phyloP scores from a whole-genome alignment of 495 filamentous ascomycete species.

The Talaromyces nanjingensis region DNA sequence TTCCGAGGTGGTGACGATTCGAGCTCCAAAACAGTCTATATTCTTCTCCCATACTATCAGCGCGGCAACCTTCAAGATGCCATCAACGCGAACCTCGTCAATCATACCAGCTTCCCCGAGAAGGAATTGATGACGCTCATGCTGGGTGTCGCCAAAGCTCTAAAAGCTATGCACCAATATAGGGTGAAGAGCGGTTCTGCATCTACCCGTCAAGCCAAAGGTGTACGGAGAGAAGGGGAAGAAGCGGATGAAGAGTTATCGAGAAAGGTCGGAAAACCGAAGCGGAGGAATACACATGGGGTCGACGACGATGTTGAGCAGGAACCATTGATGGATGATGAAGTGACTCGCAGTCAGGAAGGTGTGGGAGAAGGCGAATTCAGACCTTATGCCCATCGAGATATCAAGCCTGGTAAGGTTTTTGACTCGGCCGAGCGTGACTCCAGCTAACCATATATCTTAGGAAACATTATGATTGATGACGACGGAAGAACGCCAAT shows the following conservation, averaged over 20 bases:
- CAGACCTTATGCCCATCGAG: slow-evolving; percentile 86
- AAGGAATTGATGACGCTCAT: slow-evolving; percentile 82
- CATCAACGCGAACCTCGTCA: slow-evolving; percentile 97
- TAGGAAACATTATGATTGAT: slow-evolving; percentile 94
- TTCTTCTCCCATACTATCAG: slow-evolving; percentile 89
- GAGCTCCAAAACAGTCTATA: slow-evolving; percentile 87
- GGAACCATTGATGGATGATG: slow-evolving; percentile 76
- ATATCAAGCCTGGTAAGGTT: slow-evolving; percentile 85
- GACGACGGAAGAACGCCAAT: slow-evolving; percentile 83
- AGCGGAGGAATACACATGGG: slow-evolving; percentile 35
- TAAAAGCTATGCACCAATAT: slow-evolving; percentile 89
- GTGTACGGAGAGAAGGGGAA: slow-evolving; percentile 50
- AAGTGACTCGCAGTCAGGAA: slow-evolving; percentile 66
- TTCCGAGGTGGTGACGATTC: slow-evolving; percentile 51
- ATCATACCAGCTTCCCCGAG: slow-evolving; percentile 90
- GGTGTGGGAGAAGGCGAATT: slow-evolving; percentile 62
- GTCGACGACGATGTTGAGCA: slow-evolving; percentile 64
- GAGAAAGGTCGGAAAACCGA: slow-evolving; percentile 47
- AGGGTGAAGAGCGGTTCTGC: slow-evolving; percentile 50
- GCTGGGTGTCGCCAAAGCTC: slow-evolving; percentile 79
- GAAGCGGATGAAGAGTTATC: slow-evolving; percentile 53
- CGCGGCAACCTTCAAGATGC: slow-evolving; percentile 94
- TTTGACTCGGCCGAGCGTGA: neutral
- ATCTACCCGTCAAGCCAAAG: slow-evolving; percentile 52
- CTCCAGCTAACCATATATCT: slow-evolving; percentile 11